Base-by-base conservation (phyloP, 352 stramenopile genomes). In the Saprolegnia parasitica region DNA sequence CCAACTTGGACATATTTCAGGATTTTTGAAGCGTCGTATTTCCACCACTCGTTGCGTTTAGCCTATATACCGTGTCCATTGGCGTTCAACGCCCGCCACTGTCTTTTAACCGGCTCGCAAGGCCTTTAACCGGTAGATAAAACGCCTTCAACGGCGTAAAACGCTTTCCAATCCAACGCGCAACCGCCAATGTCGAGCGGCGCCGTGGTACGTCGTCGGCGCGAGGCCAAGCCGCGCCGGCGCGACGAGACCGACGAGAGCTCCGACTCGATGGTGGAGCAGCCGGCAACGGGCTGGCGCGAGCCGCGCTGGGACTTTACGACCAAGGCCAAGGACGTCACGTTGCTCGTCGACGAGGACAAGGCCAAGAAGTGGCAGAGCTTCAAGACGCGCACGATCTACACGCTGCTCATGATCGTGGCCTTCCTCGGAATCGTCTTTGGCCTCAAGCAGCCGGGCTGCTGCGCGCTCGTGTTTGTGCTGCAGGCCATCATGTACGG, bases 401-500 rank as follows among this genome's bases (percentile, higher is more conserved):
- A 55, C 67, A 70, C 58, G n/a, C 50, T 76, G n/a, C 61, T 78
- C 40, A 77, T 78, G 74, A 71, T 76, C 42, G 56, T 78, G 11
- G 45, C 50, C 23, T 72, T 73, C 40, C 60, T 77, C 39, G 45
- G 71, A 18, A 72, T 77, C 18, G 62, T 78, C 20, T 71, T 75
- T 39, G 72, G 56, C 4, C 49, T 73, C 24, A 68, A 74, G 55
- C 74, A 78, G 55, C 37, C 47, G 3, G 74, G 72, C 4, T 73
- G 67, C 52, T 65, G 45, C 24, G n/a, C 78, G 52, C 71, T 76
- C 6, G 62, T 77, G 18, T 78, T 77, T 37, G 66, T 75, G 10
- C 37, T 79, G n/a, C 73, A 79, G 57, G 72, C 52, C 5, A 73
- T 75, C 35, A 77, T 77, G 62, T 79, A 79, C 63, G 54, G 46